Conservation (phyloP, 352 stramenopile genomes). For the Pythium volutum region DNA sequence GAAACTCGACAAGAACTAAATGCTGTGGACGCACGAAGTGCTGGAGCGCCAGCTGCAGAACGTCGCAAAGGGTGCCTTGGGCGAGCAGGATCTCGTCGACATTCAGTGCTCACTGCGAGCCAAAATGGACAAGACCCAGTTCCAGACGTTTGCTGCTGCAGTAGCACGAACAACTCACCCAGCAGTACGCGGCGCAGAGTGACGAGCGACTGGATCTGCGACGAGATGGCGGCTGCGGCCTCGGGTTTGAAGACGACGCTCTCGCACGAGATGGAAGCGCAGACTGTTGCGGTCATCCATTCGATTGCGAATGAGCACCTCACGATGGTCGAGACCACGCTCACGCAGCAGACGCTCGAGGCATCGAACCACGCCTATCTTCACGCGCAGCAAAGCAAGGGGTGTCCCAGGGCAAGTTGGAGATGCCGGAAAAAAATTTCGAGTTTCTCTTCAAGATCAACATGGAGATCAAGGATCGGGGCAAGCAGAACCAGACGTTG, state of each 20-base stretch:
- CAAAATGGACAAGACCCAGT: constrained; percentile 63
- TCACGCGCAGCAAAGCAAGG: constrained; percentile 35
- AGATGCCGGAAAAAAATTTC: constrained; percentile 72
- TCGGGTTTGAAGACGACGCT: constrained; percentile 15
- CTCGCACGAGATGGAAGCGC: constrained; percentile 22
- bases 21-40: constrained; percentile 73
- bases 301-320: constrained; percentile 17
- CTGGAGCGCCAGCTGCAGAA: constrained; percentile 62
- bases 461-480: constrained; percentile 71
- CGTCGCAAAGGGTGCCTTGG: constrained; percentile 59
- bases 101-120: constrained; percentile 51
- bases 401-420: constrained; percentile 38
- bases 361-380: constrained; percentile 27
- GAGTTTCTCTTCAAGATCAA: constrained; percentile 69
- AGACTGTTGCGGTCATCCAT: constrained; percentile 17
- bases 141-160: constrained; percentile 47
- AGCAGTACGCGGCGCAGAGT: constrained; percentile 18
- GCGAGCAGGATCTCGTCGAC: constrained; percentile 57
- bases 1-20: constrained; percentile 73
- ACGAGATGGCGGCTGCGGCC: background rate
- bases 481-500: constrained; percentile 58
- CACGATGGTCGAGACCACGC: background rate
- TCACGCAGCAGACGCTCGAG: constrained; percentile 31
- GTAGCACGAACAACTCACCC: constrained; percentile 33
- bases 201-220: background rate